Conservation (phyloP, 2,329 filamentous ascomycete species). For the Cladosporium velox region DNA sequence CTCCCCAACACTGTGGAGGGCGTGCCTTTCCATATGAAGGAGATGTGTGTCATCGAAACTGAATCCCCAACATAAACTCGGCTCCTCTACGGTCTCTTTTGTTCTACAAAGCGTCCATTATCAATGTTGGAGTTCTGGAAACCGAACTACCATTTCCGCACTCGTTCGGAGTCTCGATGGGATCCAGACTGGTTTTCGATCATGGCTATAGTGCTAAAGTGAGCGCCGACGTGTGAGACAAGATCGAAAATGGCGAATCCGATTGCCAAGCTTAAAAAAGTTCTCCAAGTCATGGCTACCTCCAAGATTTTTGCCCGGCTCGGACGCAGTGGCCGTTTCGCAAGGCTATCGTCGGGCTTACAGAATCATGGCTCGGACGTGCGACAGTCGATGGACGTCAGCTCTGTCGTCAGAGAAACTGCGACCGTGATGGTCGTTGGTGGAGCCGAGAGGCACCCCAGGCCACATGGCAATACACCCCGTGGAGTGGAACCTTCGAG, state of each 20-base stretch:
- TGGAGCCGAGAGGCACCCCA: not conserved
- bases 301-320: not conserved
- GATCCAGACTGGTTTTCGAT: not conserved
- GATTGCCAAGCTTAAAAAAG: not conserved
- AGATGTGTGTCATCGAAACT: constrained; percentile 3
- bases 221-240: not conserved
- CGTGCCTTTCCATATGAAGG: constrained; percentile 6
- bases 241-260: not conserved
- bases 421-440: not conserved
- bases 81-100: not conserved
- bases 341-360: not conserved
- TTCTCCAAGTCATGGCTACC: not conserved
- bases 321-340: not conserved
- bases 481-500: not conserved
- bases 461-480: not conserved
- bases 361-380: not conserved
- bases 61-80: not conserved
- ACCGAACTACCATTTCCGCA: not conserved
- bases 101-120: not conserved
- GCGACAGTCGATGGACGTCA: too few species aligned
- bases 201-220: not conserved
- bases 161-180: not conserved
- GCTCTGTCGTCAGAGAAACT: not conserved
- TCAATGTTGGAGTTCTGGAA: not conserved
- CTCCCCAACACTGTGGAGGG: constrained; percentile 3